Base-by-base conservation (phyloP, 2,329 filamentous ascomycete genomes). In the Bipolaris bicolor region DNA sequence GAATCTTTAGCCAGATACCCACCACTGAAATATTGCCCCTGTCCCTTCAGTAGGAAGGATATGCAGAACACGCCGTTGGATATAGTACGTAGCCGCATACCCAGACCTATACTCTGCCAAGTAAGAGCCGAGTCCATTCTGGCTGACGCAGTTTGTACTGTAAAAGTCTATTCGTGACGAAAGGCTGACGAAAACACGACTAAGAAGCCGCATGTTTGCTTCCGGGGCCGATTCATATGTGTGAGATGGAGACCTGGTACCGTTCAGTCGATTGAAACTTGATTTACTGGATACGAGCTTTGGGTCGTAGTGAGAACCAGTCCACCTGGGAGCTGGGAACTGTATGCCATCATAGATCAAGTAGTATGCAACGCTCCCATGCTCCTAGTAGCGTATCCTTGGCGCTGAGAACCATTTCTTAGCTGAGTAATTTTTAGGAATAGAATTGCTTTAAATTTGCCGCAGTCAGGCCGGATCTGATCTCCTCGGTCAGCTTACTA, bases 21-120 rank as follows among this genome's bases (percentile, higher is more conserved):
- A 54, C 50, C 39, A 34, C 33, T 13, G 24, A 36, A 49, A 39
- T 43, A 39, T 52, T 34, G 34, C 55, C 39, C 49, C 50, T 57
- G 45, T 49, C 34, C 34, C 24, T 45, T 49, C 33, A 26, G 50
- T 37, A 45, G 48, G 20, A 46, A 54, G 44, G 34, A 47, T 33
- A n/a, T 16, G 7, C 31, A 37, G 24, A 49, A 37, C n/a, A 43
- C 20, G 33, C 31, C 16, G n/a, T 39, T 20, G 49, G n/a, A 36
- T 22, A 48, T 48, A 52, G 22, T 39, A 31, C 16, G 41, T 48
- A 52, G 31, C 44, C 20, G 33, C n/a, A 22, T 39, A 52, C 44
- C 45, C 40, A 29, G 26, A 40, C 40, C 31, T 49, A 49, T 49
- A 49, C 29, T 3, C 29, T 24, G 20, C 16, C 20, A 39, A 11